A percentile compares a stretch with the other conserved stretches of the same genome.
These are phyloP conservation scores for Chaetomium strumarium DNA, from an alignment of 2,329 filamentous ascomycete genomes.

Conservation along the genomic window DNA sequence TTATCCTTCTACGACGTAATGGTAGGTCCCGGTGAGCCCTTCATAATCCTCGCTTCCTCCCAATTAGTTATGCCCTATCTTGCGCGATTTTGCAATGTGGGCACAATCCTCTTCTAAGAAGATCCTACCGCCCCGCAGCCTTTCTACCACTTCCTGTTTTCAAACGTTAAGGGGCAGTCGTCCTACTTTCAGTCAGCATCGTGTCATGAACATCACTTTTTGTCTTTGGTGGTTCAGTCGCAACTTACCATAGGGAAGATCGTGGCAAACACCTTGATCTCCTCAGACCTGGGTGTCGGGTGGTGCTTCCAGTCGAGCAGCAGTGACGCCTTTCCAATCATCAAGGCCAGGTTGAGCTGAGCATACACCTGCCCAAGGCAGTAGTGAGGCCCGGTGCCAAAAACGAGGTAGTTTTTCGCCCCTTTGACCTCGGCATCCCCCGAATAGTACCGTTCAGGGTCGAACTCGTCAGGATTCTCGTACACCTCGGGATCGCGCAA, in stretches of 20 bases:
- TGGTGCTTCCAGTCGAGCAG: conserved; percentile 87
- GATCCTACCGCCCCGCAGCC: neutral
- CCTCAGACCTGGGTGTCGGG: conserved; percentile 74
- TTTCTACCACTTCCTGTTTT: conserved; percentile 43
- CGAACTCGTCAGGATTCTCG: conserved; percentile 78
- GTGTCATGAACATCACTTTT: neutral
- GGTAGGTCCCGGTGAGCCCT: neutral
- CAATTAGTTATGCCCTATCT: neutral
- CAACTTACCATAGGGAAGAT: conserved; percentile 87
- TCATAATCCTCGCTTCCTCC: neutral
- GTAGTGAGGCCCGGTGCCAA: conserved; percentile 93
- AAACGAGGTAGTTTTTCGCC: conserved; percentile 93
- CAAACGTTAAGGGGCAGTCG: conserved; percentile 74
- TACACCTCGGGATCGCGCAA: conserved; percentile 92
- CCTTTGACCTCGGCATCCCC: conserved; percentile 82
- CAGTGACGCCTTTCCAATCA: conserved; percentile 86
- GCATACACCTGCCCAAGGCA: conserved; percentile 93
- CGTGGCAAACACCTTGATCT: conserved; percentile 97
- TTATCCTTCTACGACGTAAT: neutral
- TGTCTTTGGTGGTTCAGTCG: conserved; percentile 1
- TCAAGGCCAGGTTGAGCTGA: conserved; percentile 77
- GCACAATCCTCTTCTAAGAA: neutral
- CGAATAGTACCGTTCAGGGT: conserved; percentile 85
- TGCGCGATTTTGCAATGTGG: neutral
- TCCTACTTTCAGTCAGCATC: conserved; percentile 48